phyloP scores from a whole-genome alignment of 805 yeast species.

The Tetrapisispora namnaoensis region DNA sequence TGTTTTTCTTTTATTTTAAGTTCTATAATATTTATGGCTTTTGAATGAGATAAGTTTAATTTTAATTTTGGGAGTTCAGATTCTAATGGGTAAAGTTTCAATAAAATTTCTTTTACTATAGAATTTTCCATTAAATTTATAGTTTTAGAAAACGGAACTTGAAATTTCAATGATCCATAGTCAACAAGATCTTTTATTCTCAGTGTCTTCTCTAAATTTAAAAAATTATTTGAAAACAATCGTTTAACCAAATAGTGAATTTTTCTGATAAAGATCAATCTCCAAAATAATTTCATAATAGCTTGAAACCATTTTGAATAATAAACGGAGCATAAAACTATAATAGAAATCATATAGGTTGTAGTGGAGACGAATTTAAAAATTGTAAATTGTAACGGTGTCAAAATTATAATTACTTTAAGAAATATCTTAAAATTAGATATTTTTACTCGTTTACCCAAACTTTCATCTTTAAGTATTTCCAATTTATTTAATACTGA shows the following conservation, averaged over 20 bases:
- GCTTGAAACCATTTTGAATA: constrained; percentile 25
- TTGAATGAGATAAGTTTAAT: background rate
- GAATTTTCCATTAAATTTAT: constrained; percentile 6
- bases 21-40: constrained; percentile 13
- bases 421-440: background rate
- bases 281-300: constrained; percentile 22
- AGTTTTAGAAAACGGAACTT: constrained; percentile 10
- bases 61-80: background rate
- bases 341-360: constrained; percentile 8
- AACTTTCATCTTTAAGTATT: constrained; percentile 13
- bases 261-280: constrained; percentile 14
- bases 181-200: background rate
- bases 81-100: constrained; percentile 9
- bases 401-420: constrained; percentile 5
- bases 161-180: background rate
- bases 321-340: constrained; percentile 7
- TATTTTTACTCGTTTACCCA: background rate
- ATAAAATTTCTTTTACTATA: constrained; percentile 9
- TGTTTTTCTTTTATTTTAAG: constrained; percentile 22
- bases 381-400: constrained; percentile 17
- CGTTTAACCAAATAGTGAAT: constrained; percentile 5
- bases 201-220: background rate
- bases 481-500: constrained; percentile 20
- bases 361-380: constrained; percentile 8
- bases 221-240: background rate